Conservation (phyloP, 192 early-diverging fungal species). For the Rhizophagus clarus region DNA sequence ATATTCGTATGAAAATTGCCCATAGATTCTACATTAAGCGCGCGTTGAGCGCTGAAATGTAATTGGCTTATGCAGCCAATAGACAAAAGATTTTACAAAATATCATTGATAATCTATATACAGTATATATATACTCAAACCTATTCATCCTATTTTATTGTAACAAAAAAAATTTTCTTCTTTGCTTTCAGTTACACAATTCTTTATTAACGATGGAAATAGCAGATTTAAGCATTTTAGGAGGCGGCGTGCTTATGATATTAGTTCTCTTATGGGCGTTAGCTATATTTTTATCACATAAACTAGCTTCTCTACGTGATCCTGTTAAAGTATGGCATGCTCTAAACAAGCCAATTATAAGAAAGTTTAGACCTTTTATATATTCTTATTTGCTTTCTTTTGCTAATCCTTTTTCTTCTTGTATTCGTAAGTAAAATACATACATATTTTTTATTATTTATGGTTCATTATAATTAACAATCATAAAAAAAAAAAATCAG, state of each 20-base stretch:
- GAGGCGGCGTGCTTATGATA: background rate
- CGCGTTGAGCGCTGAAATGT: too few species aligned
- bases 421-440: conserved; percentile 42
- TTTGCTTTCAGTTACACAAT: background rate
- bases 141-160: too few species aligned
- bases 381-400: conserved; percentile 48
- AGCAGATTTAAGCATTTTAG: background rate
- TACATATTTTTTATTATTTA: background rate
- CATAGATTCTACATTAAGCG: too few species aligned
- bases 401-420: conserved; percentile 53
- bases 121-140: too few species aligned
- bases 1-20: too few species aligned
- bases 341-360: conserved; percentile 42
- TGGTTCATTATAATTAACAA: background rate
- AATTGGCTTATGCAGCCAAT: too few species aligned
- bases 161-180: background rate
- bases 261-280: background rate
- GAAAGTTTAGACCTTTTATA: conserved; percentile 48
- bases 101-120: too few species aligned
- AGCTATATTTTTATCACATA: background rate
- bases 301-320: conserved; percentile 28
- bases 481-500: conserved; percentile 27
- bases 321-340: conserved; percentile 55
- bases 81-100: too few species aligned
- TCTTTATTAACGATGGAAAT: background rate